These are phyloP conservation scores for Monosporascus sp. DNA, from an alignment of 2,329 filamentous ascomycete species.

Conservation along the genomic window DNA sequence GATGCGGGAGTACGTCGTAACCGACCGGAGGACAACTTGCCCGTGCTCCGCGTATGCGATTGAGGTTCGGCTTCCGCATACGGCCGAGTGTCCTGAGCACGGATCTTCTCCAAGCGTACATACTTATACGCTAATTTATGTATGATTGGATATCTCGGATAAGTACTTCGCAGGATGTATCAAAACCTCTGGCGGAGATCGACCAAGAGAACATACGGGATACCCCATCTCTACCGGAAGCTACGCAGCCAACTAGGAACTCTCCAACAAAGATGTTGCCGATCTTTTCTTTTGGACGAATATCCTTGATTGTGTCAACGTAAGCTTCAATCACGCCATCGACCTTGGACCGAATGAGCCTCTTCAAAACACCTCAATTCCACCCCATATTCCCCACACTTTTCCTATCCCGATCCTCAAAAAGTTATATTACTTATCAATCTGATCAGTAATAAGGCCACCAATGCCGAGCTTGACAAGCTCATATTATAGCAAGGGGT, in stretches of 20 bases:
- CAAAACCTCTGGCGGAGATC: no score
- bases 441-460: neutral
- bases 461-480: no score
- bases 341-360: neutral
- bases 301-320: conserved; percentile 3
- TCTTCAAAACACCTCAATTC: neutral
- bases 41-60: no score
- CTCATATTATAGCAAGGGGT: no score
- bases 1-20: no score
- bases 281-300: neutral
- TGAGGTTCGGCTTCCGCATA: neutral
- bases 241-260: neutral
- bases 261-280: neutral
- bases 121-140: no score
- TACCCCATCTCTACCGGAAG: no score
- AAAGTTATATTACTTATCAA: neutral
- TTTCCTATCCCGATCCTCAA: no score
- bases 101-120: neutral
- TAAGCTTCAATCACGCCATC: conserved; percentile 1
- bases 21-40: neutral
- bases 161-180: neutral
- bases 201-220: no score
- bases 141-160: neutral
- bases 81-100: no score
- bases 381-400: neutral